phyloP scores from a whole-genome alignment of 2,329 filamentous ascomycete genomes.

The Huntiella omanensis region DNA sequence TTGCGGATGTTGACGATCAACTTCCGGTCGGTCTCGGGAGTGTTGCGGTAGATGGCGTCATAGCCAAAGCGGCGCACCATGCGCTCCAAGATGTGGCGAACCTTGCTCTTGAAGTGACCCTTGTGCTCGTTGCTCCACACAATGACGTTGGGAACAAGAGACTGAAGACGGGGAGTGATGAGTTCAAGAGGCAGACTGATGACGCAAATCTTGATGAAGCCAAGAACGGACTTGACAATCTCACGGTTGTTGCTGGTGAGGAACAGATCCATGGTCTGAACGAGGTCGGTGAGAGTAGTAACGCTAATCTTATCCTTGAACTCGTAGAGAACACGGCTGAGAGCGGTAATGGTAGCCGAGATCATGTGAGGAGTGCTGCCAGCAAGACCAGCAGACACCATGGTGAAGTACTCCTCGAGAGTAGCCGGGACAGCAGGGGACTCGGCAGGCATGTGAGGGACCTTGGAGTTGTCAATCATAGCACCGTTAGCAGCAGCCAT shows the following conservation, averaged over 20 bases:
- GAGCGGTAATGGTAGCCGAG: slow-evolving; percentile 84
- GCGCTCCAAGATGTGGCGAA: slow-evolving; percentile 92
- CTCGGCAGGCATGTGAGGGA: slow-evolving; percentile 69
- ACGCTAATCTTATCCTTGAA: slow-evolving; percentile 55
- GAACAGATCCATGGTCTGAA: slow-evolving; percentile 91
- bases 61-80: slow-evolving; percentile 84
- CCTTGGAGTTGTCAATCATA: slow-evolving; percentile 66
- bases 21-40: slow-evolving; percentile 74
- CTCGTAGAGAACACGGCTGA: slow-evolving; percentile 84
- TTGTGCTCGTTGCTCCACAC: slow-evolving; percentile 98
- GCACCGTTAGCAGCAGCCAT: slow-evolving; percentile 49
- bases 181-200: slow-evolving; percentile 66
- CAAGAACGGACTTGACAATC: slow-evolving; percentile 83
- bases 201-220: slow-evolving; percentile 91
- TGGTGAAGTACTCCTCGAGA: slow-evolving; percentile 91
- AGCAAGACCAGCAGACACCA: slow-evolving; percentile 90
- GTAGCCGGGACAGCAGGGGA: slow-evolving; percentile 60
- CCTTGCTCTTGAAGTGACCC: slow-evolving; percentile 87
- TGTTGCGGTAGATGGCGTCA: slow-evolving; percentile 58
- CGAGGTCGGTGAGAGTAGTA: slow-evolving; percentile 60
- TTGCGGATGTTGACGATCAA: slow-evolving; percentile 89
- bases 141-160: slow-evolving; percentile 75
- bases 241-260: slow-evolving; percentile 91
- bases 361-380: slow-evolving; percentile 94
- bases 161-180: slow-evolving; percentile 56